Evolutionary conservation across 139 green algal genomes (phyloP).

Genomic region (Volvox reticuliferus): DNA sequence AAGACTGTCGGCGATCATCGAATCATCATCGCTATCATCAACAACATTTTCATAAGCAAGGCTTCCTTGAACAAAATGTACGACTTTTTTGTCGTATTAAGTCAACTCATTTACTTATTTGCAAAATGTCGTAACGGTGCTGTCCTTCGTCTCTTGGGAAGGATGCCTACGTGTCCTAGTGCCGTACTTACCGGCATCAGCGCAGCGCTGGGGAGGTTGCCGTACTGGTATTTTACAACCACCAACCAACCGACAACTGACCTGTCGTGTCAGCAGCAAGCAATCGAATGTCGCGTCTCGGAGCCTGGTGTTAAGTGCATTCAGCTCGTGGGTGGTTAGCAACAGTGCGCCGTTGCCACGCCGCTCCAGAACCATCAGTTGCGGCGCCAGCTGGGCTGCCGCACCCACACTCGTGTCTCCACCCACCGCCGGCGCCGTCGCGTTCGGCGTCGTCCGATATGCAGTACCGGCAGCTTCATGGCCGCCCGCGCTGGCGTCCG

Average conservation of each 20-base stretch:
- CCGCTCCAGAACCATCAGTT: conserved; percentile 76
- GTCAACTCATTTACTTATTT: too few species aligned
- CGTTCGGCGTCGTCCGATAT: neutral
- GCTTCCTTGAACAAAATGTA: too few species aligned
- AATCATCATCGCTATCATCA: too few species aligned
- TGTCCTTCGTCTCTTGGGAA: too few species aligned
- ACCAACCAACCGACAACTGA: conserved; percentile 31
- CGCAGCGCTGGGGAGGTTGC: too few species aligned
- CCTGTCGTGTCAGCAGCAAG: conserved; percentile 84
- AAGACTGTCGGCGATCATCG: too few species aligned
- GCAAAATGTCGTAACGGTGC: too few species aligned
- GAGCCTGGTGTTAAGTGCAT: conserved; percentile 89
- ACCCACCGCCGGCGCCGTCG: neutral
- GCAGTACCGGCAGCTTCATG: neutral
- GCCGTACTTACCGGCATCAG: too few species aligned
- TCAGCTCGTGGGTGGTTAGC: conserved; percentile 87
- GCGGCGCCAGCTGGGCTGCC: neutral
- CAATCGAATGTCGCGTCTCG: conserved; percentile 84
- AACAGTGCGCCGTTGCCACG: conserved; percentile 49
- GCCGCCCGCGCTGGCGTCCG: neutral
- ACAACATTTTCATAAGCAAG: too few species aligned
- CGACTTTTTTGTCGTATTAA: too few species aligned
- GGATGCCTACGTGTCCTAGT: too few species aligned
- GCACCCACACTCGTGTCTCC: neutral
- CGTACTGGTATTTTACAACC: too few species aligned